Evolutionary conservation across 345 rosid genomes (phyloP).

Genomic region (thale cress (Arabidopsis thaliana)): TAIR10.1 NC_003074.8:1267001-1267500

Average conservation of each 20-base stretch:
- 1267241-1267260: slow-evolving; percentile 55
- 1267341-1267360: slow-evolving; percentile 41
- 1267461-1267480: slow-evolving; percentile 62
- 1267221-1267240: slow-evolving; percentile 54
- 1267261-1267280: slow-evolving; percentile 55
- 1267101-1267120: slow-evolving; percentile 62
- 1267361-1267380: slow-evolving; percentile 40
- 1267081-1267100: slow-evolving; percentile 58
- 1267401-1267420: slow-evolving; percentile 67
- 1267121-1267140: slow-evolving; percentile 70
- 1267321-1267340: slow-evolving; percentile 35
- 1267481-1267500: slow-evolving; percentile 61
- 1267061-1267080: slow-evolving; percentile 63
- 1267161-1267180: slow-evolving; percentile 53
- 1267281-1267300: slow-evolving; percentile 54
- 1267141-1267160: slow-evolving; percentile 63
- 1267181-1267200: slow-evolving; percentile 65
- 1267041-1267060: slow-evolving; percentile 55
- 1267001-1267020: slow-evolving; percentile 58
- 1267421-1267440: slow-evolving; percentile 26
- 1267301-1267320: slow-evolving; percentile 49
- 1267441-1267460: slow-evolving; percentile 41
- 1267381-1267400: slow-evolving; percentile 61
- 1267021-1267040: slow-evolving; percentile 63
- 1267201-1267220: slow-evolving; percentile 61